Percentiles rank a stretch among this genome's conserved stretches.
Evolutionary conservation across 1,139 yeast genomes (phyloP).

Genomic region (Sugiyamaella neomexicana): DNA sequence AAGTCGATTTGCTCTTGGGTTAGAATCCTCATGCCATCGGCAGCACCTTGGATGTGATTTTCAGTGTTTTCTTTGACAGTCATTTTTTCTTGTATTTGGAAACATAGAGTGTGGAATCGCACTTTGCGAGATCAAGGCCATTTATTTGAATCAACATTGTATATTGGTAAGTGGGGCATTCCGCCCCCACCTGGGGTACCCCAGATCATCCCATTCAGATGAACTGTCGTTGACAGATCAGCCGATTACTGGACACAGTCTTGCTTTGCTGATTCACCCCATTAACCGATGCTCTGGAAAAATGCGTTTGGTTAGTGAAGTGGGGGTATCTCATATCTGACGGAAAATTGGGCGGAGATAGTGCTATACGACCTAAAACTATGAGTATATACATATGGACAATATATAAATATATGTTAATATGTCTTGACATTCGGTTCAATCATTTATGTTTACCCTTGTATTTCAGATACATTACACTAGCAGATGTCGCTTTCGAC

Average conservation of each 20-base stretch:
- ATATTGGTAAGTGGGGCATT: background rate
- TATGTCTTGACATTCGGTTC: too few relatives aligned
- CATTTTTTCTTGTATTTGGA: background rate
- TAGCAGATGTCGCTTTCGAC: too few relatives aligned
- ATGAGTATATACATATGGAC: background rate
- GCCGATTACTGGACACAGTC: too few relatives aligned
- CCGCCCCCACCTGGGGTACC: background rate
- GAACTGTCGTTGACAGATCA: too few relatives aligned
- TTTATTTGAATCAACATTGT: background rate
- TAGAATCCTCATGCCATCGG: constrained; percentile 2
- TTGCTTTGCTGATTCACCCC: too few relatives aligned
- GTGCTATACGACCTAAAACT: background rate
- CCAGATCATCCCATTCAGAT: background rate
- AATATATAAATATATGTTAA: too few relatives aligned
- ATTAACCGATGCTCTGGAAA: too few relatives aligned
- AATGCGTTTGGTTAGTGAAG: too few relatives aligned
- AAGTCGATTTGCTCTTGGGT: constrained; percentile 15
- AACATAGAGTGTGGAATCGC: too few relatives aligned
- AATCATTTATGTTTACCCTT: too few relatives aligned
- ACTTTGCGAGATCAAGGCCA: too few relatives aligned
- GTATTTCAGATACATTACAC: too few relatives aligned
- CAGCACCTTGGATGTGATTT: background rate
- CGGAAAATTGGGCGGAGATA: constrained; percentile 1
- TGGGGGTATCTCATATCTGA: background rate
- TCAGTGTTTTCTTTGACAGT: background rate